These are phyloP conservation scores for Phaffia tasmanica DNA, from an alignment of 768 basidiomycete species.

Conservation along the genomic window DNA sequence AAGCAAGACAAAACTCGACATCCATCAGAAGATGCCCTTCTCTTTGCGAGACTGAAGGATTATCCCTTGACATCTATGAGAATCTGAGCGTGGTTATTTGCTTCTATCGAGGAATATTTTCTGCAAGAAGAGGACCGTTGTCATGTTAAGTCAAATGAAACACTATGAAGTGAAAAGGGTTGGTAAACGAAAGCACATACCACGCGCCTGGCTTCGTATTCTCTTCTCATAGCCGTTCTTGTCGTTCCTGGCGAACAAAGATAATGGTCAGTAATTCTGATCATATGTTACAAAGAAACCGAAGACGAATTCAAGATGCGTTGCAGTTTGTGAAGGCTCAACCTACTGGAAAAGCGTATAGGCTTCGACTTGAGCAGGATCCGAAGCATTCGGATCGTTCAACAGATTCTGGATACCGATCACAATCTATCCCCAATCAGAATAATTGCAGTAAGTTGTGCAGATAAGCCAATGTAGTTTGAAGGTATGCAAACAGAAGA, in stretches of 20 bases:
- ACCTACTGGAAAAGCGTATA: constrained; percentile 97
- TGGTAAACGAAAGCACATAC: not conserved
- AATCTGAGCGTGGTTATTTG: no score
- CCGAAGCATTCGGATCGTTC: constrained; percentile 89
- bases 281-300: not conserved
- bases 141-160: no score
- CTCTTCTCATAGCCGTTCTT: constrained; percentile 78
- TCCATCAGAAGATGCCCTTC: no score
- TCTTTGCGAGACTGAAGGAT: no score
- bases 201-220: constrained; percentile 68
- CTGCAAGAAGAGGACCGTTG: no score
- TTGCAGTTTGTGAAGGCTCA: not conserved
- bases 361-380: constrained; percentile 96
- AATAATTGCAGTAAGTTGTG: not conserved
- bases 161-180: no score
- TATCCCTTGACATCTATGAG: no score
- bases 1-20: no score
- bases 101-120: no score
- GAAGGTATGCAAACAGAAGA: not conserved
- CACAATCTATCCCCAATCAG: constrained; percentile 53
- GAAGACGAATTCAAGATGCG: not conserved
- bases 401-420: constrained; percentile 92
- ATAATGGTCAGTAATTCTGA: constrained; percentile 7
- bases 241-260: constrained; percentile 60
- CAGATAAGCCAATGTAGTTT: not conserved